phyloP scores from a whole-genome alignment of 352 stramenopile species.

The Globisporangium takayamanum region DNA sequence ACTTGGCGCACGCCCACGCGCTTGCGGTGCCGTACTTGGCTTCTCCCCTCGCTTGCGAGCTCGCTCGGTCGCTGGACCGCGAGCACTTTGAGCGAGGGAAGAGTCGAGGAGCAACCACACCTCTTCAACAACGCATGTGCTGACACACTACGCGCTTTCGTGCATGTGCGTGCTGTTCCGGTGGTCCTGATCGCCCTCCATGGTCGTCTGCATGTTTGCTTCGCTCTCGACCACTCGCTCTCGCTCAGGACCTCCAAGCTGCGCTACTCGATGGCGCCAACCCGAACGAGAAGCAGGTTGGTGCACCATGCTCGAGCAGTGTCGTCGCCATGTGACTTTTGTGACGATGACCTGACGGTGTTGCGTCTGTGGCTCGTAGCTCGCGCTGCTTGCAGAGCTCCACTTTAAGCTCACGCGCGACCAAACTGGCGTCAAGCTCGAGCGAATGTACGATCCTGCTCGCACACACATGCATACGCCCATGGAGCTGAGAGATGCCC shows the following conservation, averaged over 20 bases:
- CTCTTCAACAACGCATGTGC: not conserved
- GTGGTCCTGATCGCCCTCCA: not conserved
- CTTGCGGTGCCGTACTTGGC: not conserved
- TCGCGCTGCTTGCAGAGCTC: constrained; percentile 67
- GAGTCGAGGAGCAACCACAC: not conserved
- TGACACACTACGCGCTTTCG: not conserved
- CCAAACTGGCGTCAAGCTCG: constrained; percentile 65
- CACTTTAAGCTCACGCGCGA: constrained; percentile 79
- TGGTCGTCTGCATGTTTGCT: not conserved
- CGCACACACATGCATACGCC: too few relatives aligned
- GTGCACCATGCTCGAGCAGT: constrained; percentile 7
- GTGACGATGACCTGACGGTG: not conserved
- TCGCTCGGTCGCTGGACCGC: not conserved
- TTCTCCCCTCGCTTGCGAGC: not conserved
- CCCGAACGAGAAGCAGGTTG: constrained; percentile 40
- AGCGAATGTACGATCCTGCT: constrained; percentile 47
- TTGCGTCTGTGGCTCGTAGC: constrained; percentile 19
- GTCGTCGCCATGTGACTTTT: not conserved
- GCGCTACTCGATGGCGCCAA: constrained; percentile 41
- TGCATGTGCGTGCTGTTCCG: not conserved
- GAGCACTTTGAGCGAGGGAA: not conserved
- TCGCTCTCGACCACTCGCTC: not conserved
- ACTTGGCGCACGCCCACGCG: not conserved
- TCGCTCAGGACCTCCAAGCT: constrained; percentile 52
- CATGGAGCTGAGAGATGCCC: not conserved